Conservation (phyloP, 1,284 basidiomycete species). For the Rhodotorula glutinis region DNA sequence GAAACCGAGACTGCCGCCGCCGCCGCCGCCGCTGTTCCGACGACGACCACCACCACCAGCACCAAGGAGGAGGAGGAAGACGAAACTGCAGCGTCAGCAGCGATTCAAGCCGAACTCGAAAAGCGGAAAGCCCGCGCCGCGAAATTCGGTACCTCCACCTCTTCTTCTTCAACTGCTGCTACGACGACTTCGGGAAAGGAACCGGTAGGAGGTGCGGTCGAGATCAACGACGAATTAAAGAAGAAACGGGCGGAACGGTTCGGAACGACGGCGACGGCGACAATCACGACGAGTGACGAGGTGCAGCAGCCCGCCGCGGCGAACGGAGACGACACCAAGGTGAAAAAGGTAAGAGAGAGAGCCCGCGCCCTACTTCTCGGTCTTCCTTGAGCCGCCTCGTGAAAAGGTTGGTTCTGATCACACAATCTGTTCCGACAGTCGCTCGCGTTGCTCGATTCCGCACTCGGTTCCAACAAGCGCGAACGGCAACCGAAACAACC, state of each 20-base stretch:
- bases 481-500: constrained; percentile 4
- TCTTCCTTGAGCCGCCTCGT: too few species aligned
- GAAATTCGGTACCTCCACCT: background rate
- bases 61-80: background rate
- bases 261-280: constrained; percentile 30
- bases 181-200: background rate
- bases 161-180: background rate
- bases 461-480: constrained; percentile 25
- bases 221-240: constrained; percentile 33
- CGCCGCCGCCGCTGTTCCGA: background rate
- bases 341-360: constrained; percentile 37
- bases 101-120: background rate
- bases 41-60: background rate
- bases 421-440: constrained; percentile 6
- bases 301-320: background rate
- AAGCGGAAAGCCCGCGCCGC: constrained; percentile 2
- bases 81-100: constrained; percentile 2
- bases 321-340: constrained; percentile 3
- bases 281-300: background rate
- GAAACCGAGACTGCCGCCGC: background rate
- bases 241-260: constrained; percentile 50
- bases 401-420: too few species aligned
- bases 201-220: background rate
- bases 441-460: constrained; percentile 25
- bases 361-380: too few species aligned